These are phyloP conservation scores for Jasminum sambac DNA, from an alignment of 257 asterid genomes.

Conservation along the genomic window DNA sequence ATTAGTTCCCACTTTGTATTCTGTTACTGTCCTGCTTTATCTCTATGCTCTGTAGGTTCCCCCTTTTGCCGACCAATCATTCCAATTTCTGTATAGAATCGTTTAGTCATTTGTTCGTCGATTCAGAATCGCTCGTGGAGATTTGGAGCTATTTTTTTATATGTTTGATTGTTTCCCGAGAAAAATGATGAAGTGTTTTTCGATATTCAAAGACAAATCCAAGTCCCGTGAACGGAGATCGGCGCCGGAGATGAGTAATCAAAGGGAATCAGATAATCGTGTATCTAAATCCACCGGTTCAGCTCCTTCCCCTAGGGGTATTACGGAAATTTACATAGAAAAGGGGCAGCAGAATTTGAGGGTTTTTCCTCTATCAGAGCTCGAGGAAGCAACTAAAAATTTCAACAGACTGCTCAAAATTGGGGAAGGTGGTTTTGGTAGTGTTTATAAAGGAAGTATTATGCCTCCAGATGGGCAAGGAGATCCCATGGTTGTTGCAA, in stretches of 20 bases:
- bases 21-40: not conserved
- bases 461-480: conserved; percentile 36
- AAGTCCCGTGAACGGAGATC: conserved; percentile 46
- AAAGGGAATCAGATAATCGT: conserved; percentile 33
- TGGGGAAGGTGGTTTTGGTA: conserved; percentile 96
- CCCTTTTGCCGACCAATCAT: not conserved
- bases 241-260: conserved; percentile 56
- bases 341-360: conserved; percentile 51
- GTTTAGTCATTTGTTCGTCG: not conserved
- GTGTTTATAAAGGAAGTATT: conserved; percentile 76
- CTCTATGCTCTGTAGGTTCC: not conserved
- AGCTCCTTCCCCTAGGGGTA: conserved; percentile 45
- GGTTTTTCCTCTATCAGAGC: conserved; percentile 67
- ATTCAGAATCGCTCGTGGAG: not conserved
- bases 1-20: not conserved
- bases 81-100: not conserved
- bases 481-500: conserved; percentile 61
- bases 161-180: not conserved
- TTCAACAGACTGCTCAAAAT: conserved; percentile 68
- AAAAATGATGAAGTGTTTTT: conserved; percentile 62
- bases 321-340: conserved; percentile 74
- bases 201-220: conserved; percentile 52
- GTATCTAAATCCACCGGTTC: conserved; percentile 69
- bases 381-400: conserved; percentile 64
- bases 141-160: not conserved